Conservation (phyloP, 1,139 yeast genomes). For the Kodamaea fungicola region DNA sequence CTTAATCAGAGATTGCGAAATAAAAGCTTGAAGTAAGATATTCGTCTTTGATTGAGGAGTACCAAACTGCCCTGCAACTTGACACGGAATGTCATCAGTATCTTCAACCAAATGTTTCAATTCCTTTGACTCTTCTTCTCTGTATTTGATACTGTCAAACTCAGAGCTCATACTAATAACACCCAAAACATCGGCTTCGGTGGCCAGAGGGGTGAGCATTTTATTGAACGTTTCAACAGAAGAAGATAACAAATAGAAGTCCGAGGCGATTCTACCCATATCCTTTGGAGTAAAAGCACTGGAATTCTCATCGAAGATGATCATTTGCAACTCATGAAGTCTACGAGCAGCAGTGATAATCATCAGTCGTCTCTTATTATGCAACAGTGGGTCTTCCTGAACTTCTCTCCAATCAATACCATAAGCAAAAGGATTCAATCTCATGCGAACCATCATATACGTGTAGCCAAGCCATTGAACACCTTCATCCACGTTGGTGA, state of each 20-base stretch:
- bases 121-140: conserved; percentile 85
- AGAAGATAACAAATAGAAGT: conserved; percentile 80
- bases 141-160: conserved; percentile 82
- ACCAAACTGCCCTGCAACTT: conserved; percentile 74
- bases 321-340: conserved; percentile 85
- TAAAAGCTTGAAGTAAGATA: conserved; percentile 79
- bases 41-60: conserved; percentile 86
- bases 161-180: conserved; percentile 93
- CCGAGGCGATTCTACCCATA: conserved; percentile 91
- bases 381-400: conserved; percentile 76
- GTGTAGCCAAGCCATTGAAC: conserved; percentile 97
- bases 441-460: conserved; percentile 90
- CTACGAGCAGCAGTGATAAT: conserved; percentile 76
- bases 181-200: conserved; percentile 88
- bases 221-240: conserved; percentile 88
- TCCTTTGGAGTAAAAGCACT: conserved; percentile 82
- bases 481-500: conserved; percentile 91
- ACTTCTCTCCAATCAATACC: conserved; percentile 91
- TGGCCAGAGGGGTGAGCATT: conserved; percentile 76
- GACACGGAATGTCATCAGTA: conserved; percentile 62
- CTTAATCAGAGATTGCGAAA: conserved; percentile 67
- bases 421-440: conserved; percentile 87
- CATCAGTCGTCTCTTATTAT: conserved; percentile 71
- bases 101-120: conserved; percentile 56
- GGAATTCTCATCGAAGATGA: conserved; percentile 82